A percentile compares a stretch with the other conserved stretches of the same genome.
Evolutionary conservation across 2,329 filamentous ascomycete genomes (phyloP).

Genomic region (Paraconiothyrium brasiliense): DNA sequence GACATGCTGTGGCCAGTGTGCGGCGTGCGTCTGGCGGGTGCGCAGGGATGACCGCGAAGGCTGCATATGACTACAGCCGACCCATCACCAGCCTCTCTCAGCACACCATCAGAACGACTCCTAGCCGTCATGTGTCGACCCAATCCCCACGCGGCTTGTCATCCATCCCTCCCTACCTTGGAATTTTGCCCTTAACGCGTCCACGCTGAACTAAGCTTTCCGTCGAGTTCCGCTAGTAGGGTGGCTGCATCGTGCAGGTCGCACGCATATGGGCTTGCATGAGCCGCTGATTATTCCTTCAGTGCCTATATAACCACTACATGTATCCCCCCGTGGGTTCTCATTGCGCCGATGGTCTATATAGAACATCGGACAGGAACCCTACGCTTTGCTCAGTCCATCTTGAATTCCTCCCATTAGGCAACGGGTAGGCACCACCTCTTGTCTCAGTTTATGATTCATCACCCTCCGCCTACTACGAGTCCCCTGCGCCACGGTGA

Average conservation of each 20-base stretch:
- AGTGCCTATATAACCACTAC: constrained; percentile 43
- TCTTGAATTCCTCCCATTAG: constrained; percentile 32
- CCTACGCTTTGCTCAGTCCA: constrained; percentile 18
- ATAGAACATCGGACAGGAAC: constrained; percentile 28
- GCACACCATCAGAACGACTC: constrained; percentile 36
- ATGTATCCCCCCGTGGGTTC: constrained; percentile 30
- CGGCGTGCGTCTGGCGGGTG: constrained; percentile 30
- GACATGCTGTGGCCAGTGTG: constrained; percentile 36
- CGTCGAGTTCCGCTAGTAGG: constrained; percentile 46
- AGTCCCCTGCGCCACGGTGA: constrained; percentile 42
- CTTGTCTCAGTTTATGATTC: constrained; percentile 43
- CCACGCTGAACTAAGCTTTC: constrained; percentile 48
- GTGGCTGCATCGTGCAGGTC: constrained; percentile 36
- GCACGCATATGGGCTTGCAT: constrained; percentile 24
- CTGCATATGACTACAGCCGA: constrained; percentile 34
- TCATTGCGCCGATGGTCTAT: constrained; percentile 31
- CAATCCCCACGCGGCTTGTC: constrained; percentile 43
- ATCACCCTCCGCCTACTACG: constrained; percentile 26
- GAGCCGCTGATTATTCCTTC: constrained; percentile 27
- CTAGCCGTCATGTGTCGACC: constrained; percentile 35
- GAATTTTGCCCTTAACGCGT: constrained; percentile 38
- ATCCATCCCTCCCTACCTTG: constrained; percentile 42
- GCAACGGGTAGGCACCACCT: constrained; percentile 42
- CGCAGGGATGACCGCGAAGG: constrained; percentile 30
- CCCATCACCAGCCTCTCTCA: constrained; percentile 32